phyloP scores from a whole-genome alignment of 164 flowering plant species.

The Macadamia tetraphylla region DNA sequence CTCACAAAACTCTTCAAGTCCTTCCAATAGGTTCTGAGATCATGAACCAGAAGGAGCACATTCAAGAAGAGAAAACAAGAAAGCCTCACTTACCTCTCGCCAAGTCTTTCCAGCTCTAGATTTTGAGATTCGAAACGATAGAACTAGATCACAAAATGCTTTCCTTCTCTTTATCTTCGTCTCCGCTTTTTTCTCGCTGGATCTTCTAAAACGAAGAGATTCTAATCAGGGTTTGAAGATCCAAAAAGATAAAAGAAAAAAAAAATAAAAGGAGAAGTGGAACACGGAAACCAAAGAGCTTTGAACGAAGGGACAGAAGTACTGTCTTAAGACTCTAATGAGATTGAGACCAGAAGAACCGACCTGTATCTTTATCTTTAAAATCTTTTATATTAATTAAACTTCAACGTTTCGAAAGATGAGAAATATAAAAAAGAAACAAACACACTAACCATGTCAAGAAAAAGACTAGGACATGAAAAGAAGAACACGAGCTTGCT shows the following conservation, averaged over 20 bases:
- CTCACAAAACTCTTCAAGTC: not conserved
- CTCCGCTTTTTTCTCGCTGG: not conserved
- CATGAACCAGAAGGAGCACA: not conserved
- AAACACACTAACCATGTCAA: constrained; percentile 6
- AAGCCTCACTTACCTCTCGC: not conserved
- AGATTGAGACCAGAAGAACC: not conserved
- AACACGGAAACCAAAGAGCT: constrained; percentile 12
- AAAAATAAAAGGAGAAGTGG: not conserved
- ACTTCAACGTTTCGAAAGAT: not conserved
- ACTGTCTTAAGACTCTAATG: not conserved
- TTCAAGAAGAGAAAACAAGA: not conserved
- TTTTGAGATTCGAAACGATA: not conserved
- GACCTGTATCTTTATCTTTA: not conserved
- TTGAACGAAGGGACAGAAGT: not conserved
- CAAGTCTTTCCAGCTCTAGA: not conserved
- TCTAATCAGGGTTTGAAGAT: constrained; percentile 1
- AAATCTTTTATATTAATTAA: too few relatives aligned
- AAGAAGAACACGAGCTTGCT: not conserved
- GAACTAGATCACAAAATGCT: not conserved
- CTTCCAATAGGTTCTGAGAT: not conserved
- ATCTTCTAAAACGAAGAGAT: constrained; percentile 8
- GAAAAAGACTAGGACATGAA: constrained; percentile 9
- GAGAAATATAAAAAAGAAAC: not conserved
- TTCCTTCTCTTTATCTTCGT: not conserved
- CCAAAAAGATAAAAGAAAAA: not conserved